phyloP scores from a whole-genome alignment of 768 basidiomycete species.

The Neoboletus magnificus region DNA sequence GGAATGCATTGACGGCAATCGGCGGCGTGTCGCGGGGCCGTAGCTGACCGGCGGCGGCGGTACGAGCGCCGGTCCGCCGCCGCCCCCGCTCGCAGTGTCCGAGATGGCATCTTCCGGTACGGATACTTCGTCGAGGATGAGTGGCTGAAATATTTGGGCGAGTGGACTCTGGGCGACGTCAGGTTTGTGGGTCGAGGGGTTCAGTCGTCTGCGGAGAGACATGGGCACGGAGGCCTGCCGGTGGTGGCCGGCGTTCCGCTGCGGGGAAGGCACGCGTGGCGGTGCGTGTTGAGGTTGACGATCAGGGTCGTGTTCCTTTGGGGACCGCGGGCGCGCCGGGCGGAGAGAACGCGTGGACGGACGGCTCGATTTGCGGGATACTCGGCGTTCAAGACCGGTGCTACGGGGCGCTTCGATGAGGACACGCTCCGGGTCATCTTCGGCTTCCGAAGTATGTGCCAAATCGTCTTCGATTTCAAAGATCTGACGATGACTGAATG shows the following conservation, averaged over 20 bases:
- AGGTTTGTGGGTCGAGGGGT: conserved; percentile 16
- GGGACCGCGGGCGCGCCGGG: conserved; percentile 15
- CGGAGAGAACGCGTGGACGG: conserved; percentile 31
- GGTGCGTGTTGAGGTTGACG: neutral
- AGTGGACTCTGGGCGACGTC: conserved; percentile 49
- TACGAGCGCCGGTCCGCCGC: conserved; percentile 4
- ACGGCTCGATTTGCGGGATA: conserved; percentile 31
- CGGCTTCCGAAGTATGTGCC: conserved; percentile 1
- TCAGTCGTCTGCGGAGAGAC: conserved; percentile 18
- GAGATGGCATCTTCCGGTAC: conserved; percentile 33
- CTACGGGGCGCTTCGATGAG: conserved; percentile 15
- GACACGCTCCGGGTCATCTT: conserved; percentile 6
- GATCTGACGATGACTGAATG: conserved; percentile 42
- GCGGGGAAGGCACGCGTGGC: conserved; percentile 6
- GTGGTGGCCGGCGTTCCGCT: conserved; percentile 1
- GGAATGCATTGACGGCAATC: conserved; percentile 35
- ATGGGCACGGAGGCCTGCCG: conserved; percentile 16
- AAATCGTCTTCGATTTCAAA: conserved; percentile 75
- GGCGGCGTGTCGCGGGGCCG: conserved; percentile 39
- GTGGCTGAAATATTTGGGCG: conserved; percentile 70
- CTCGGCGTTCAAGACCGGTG: conserved; percentile 25
- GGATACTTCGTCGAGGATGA: conserved; percentile 50
- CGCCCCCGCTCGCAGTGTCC: conserved; percentile 10
- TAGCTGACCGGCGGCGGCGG: conserved; percentile 29
- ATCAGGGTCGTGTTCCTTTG: conserved; percentile 17